A percentile compares a stretch with the other conserved stretches of the same genome.
phyloP scores from a whole-genome alignment of 179 eudicot species.

The Silene vulgaris region DNA sequence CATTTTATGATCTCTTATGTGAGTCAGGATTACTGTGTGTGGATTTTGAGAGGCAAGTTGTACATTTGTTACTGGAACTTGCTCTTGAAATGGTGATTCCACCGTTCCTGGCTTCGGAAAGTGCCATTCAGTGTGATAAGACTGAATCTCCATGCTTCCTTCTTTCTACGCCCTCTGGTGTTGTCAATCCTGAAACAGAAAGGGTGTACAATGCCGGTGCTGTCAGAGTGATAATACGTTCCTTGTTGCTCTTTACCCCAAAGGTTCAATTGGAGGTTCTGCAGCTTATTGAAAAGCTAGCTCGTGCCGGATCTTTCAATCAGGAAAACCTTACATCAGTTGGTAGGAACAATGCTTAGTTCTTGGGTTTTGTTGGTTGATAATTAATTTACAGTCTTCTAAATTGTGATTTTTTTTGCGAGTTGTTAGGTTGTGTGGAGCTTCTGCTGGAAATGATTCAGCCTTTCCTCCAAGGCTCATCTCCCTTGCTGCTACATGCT shows the following conservation, averaged over 20 bases:
- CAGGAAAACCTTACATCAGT: constrained; percentile 95
- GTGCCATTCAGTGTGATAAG: constrained; percentile 32
- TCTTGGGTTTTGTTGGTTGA: neutral
- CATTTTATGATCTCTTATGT: constrained; percentile 79
- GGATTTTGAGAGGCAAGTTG: constrained; percentile 88
- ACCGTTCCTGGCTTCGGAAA: constrained; percentile 69
- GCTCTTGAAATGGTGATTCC: constrained; percentile 89
- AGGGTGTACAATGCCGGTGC: constrained; percentile 94
- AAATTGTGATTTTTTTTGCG: neutral
- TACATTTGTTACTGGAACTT: constrained; percentile 85
- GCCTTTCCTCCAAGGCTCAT: constrained; percentile 82
- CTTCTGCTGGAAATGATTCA: constrained; percentile 87
- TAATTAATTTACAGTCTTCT: constrained; percentile 4
- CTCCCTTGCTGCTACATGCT: constrained; percentile 72
- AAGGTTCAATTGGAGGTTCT: constrained; percentile 88
- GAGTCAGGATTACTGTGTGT: constrained; percentile 89
- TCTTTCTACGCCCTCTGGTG: constrained; percentile 57
- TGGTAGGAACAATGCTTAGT: constrained; percentile 42
- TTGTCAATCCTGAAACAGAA: constrained; percentile 64
- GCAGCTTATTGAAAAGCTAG: constrained; percentile 76
- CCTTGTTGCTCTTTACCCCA: constrained; percentile 84
- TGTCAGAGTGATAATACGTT: constrained; percentile 72
- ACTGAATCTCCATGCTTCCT: constrained; percentile 50
- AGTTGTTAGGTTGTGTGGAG: constrained; percentile 80
- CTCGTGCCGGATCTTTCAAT: constrained; percentile 86